Evolutionary conservation across 192 early-diverging fungal genomes (phyloP).

Genomic region (Oehlia diaphana): DNA sequence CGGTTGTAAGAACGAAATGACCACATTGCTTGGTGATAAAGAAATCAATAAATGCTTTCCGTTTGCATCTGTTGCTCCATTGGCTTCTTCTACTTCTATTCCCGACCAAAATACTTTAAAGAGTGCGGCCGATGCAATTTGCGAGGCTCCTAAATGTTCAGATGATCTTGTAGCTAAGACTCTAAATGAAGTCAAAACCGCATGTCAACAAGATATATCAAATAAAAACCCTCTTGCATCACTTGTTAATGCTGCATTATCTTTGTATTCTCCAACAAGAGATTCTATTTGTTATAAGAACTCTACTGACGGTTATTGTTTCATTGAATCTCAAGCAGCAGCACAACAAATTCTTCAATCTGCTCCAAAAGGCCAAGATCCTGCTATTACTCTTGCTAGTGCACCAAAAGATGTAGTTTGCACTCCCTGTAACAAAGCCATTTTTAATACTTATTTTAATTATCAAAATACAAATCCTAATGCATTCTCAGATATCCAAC

Average conservation of each 20-base stretch:
- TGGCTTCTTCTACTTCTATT: background rate
- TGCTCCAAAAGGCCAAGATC: background rate
- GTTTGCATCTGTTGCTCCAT: background rate
- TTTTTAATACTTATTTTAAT: background rate
- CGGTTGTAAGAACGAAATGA: background rate
- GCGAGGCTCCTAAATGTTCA: background rate
- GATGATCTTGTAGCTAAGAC: background rate
- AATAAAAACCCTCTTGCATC: background rate
- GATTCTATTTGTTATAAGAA: constrained; percentile 4
- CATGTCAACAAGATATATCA: background rate
- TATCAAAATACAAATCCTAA: background rate
- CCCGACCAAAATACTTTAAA: background rate
- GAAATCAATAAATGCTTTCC: background rate
- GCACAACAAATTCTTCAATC: background rate
- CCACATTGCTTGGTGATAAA: background rate
- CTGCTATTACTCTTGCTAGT: background rate
- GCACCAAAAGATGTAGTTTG: background rate
- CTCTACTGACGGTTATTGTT: background rate
- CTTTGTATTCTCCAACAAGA: background rate
- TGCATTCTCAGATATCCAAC: background rate
- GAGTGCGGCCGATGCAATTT: background rate
- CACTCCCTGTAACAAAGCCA: background rate
- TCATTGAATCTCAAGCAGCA: background rate
- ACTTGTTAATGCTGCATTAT: background rate
- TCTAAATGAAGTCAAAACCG: background rate